These are phyloP conservation scores for Fusarium compactum DNA, from an alignment of 2,329 filamentous ascomycete genomes.

Conservation along the genomic window DNA sequence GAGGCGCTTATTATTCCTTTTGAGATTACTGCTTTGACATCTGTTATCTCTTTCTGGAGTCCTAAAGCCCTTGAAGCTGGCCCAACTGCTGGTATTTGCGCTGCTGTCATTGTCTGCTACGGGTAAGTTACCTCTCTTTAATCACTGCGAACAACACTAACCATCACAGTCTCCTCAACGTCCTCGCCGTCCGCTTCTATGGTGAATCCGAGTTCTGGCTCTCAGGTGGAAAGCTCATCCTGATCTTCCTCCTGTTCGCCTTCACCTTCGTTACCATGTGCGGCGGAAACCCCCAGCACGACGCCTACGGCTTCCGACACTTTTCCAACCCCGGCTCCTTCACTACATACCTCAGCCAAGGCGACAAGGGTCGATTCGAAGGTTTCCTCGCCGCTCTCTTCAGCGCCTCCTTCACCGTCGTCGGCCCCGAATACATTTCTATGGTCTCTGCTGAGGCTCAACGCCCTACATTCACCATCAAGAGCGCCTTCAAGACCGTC, in stretches of 20 bases:
- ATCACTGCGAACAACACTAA: conserved; percentile 2
- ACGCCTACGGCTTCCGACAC: conserved; percentile 73
- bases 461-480: conserved; percentile 69
- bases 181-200: conserved; percentile 57
- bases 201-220: conserved; percentile 62
- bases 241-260: conserved; percentile 61
- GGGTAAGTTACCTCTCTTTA: conserved; percentile 28
- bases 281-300: conserved; percentile 68
- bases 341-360: conserved; percentile 67
- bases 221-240: conserved; percentile 57
- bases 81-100: conserved; percentile 59
- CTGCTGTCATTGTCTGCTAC: conserved; percentile 59
- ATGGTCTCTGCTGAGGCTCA: conserved; percentile 74
- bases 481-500: conserved; percentile 62
- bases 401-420: conserved; percentile 68
- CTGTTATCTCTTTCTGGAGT: conserved; percentile 64
- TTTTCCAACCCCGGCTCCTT: conserved; percentile 70
- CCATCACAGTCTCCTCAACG: conserved; percentile 51
- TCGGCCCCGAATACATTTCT: conserved; percentile 72
- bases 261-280: conserved; percentile 71
- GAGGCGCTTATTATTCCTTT: conserved; percentile 64
- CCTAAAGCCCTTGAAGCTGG: conserved; percentile 49
- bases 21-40: conserved; percentile 63
- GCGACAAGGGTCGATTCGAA: conserved; percentile 72
- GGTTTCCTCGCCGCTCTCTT: conserved; percentile 75